Conservation (phyloP, 148 eudicot species). For the Fallopia convolvulus region DNA sequence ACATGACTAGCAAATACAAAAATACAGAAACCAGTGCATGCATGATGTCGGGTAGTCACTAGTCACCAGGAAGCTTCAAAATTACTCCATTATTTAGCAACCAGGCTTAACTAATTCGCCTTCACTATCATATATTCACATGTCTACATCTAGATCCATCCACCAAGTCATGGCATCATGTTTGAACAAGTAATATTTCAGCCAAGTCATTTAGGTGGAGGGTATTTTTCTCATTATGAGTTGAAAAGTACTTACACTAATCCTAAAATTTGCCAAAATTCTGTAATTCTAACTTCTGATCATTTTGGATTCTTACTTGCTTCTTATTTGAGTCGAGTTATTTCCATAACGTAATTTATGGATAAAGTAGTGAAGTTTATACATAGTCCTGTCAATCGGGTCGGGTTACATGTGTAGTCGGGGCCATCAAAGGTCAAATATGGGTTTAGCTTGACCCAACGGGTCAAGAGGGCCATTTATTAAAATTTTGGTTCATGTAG, state of each 20-base stretch:
- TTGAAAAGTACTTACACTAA: neutral
- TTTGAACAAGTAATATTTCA: neutral
- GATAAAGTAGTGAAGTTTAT: too few species aligned
- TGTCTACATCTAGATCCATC: neutral
- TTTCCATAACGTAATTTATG: neutral
- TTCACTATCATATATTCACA: neutral
- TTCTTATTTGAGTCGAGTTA: neutral
- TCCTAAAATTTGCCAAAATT: neutral
- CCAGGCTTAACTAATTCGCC: slow-evolving; percentile 1
- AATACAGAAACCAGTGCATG: neutral
- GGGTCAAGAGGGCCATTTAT: too few species aligned
- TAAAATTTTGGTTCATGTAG: too few species aligned
- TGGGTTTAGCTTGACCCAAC: too few species aligned
- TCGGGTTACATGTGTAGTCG: too few species aligned
- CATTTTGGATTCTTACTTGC: neutral
- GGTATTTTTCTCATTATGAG: neutral
- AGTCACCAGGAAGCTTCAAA: slow-evolving; percentile 5
- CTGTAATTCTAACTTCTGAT: neutral
- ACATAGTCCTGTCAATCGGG: too few species aligned
- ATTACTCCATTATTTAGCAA: slow-evolving; percentile 2
- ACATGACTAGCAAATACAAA: neutral
- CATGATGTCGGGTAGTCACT: neutral
- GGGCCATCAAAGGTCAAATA: too few species aligned
- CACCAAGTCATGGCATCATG: neutral
- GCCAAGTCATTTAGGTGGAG: neutral